Percentiles rank a stretch among this genome's conserved stretches.
phyloP scores from a whole-genome alignment of 208 protist genomes.

The Trypanosomatidae sp. region DNA sequence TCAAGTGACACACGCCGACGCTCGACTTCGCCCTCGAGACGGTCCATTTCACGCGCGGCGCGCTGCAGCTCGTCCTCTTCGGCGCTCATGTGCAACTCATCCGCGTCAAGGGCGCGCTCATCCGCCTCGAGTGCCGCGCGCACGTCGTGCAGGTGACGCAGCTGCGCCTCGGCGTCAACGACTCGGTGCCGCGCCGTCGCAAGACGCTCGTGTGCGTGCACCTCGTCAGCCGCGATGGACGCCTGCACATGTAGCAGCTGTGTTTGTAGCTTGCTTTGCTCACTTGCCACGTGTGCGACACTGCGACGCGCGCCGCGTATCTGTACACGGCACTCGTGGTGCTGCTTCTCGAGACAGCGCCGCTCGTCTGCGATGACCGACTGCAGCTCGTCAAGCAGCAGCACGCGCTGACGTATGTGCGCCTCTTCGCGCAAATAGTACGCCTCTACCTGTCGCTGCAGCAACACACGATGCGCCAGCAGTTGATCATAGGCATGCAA shows the following conservation, averaged over 20 bases:
- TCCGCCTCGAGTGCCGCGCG: conserved; percentile 5
- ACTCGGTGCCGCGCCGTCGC: too few species aligned
- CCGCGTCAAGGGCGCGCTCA: conserved; percentile 19
- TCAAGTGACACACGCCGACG: conserved; percentile 34
- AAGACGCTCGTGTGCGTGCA: too few species aligned
- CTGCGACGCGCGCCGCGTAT: conserved; percentile 52
- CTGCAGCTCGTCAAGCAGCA: conserved; percentile 65
- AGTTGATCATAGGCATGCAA: conserved; percentile 20
- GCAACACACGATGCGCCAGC: conserved; percentile 8
- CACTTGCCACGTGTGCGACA: conserved; percentile 16
- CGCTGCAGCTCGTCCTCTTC: conserved; percentile 31
- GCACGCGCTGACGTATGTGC: conserved; percentile 65
- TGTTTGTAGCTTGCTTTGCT: conserved; percentile 29
- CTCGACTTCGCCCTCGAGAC: conserved; percentile 50
- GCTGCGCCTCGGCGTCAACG: conserved; percentile 25
- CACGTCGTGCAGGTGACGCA: conserved; percentile 16
- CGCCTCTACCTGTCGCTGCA: conserved; percentile 64
- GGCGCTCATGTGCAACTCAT: conserved; percentile 19
- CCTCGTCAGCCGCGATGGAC: too few species aligned
- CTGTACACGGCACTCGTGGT: conserved; percentile 72
- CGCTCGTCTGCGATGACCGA: conserved; percentile 71
- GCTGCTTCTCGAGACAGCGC: conserved; percentile 63
- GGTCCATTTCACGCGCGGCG: conserved; percentile 44
- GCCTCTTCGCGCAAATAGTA: conserved; percentile 70
- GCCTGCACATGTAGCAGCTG: too few species aligned